phyloP scores from a whole-genome alignment of 192 early-diverging fungal species.

The Spizellomyces sp. region DNA sequence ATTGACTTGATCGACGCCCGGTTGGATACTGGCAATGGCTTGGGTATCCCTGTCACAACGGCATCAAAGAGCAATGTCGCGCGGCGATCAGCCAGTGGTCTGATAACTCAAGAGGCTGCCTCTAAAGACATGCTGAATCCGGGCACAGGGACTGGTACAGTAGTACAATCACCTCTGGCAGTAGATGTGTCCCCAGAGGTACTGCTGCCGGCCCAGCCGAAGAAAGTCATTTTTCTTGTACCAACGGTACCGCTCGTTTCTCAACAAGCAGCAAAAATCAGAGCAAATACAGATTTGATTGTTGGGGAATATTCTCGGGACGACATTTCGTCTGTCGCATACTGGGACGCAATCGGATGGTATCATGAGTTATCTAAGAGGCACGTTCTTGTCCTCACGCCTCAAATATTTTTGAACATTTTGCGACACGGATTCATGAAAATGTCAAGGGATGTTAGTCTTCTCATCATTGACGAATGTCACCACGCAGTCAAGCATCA shows the following conservation, averaged over 20 bases:
- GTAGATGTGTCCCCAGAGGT: slow-evolving; percentile 6
- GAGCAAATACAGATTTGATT: slow-evolving; percentile 62
- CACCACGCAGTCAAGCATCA: slow-evolving; percentile 84
- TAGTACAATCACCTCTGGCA: neutral
- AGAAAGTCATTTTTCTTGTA: slow-evolving; percentile 70
- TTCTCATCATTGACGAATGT: slow-evolving; percentile 90
- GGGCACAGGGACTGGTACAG: too few relatives aligned
- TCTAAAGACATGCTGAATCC: neutral
- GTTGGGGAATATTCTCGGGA: slow-evolving; percentile 67
- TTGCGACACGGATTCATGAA: slow-evolving; percentile 65
- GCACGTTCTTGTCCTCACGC: slow-evolving; percentile 88
- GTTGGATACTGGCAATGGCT: neutral
- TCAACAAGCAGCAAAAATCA: slow-evolving; percentile 81
- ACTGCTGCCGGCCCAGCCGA: slow-evolving; percentile 29
- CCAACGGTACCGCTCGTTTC: slow-evolving; percentile 83
- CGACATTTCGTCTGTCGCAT: slow-evolving; percentile 27
- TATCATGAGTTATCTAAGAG: slow-evolving; percentile 48
- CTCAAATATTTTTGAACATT: slow-evolving; percentile 83
- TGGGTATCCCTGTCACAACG: neutral
- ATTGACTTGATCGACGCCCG: neutral
- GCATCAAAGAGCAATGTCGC: neutral
- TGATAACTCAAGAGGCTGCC: neutral
- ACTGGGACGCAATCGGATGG: slow-evolving; percentile 66
- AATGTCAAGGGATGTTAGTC: slow-evolving; percentile 55
- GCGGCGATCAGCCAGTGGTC: neutral